These are phyloP conservation scores for Anisodus tanguticus DNA, from an alignment of 257 asterid species.

Conservation along the genomic window DNA sequence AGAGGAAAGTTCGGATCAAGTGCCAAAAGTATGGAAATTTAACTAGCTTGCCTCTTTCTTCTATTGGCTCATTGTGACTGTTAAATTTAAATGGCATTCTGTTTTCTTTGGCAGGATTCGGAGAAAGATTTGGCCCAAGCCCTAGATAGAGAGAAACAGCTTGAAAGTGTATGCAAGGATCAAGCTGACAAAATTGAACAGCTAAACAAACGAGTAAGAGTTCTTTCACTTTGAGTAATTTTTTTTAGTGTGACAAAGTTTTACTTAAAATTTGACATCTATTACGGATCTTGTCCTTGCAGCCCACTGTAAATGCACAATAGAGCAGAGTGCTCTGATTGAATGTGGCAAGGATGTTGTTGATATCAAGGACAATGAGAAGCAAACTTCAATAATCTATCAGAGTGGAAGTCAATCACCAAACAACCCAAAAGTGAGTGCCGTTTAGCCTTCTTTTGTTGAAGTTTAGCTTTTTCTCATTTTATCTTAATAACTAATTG, in stretches of 20 bases:
- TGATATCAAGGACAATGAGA: conserved; percentile 38
- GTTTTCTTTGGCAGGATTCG: conserved; percentile 44
- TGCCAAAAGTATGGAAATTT: conserved; percentile 41
- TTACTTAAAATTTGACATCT: neutral
- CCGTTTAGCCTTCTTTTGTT: neutral
- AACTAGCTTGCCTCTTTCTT: conserved; percentile 9
- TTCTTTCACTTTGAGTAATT: conserved; percentile 2
- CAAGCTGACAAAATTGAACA: conserved; percentile 80
- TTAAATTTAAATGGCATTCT: neutral
- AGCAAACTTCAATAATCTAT: conserved; percentile 47
- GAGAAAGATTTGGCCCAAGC: conserved; percentile 48
- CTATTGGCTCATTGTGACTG: conserved; percentile 23
- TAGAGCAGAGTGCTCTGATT: conserved; percentile 37
- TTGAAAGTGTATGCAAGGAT: conserved; percentile 66
- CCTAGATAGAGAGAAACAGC: conserved; percentile 63
- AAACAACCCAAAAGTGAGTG: conserved; percentile 51
- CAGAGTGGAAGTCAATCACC: conserved; percentile 41
- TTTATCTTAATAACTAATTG: neutral
- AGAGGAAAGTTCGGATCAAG: conserved; percentile 39
- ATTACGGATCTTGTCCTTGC: conserved; percentile 39
- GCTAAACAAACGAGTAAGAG: conserved; percentile 67
- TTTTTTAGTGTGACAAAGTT: neutral
- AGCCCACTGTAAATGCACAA: conserved; percentile 60
- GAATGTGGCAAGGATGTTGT: conserved; percentile 27
- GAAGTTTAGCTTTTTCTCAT: neutral